These are phyloP conservation scores for Golubevia sp. DNA, from an alignment of 1,284 basidiomycete genomes.

Conservation along the genomic window DNA sequence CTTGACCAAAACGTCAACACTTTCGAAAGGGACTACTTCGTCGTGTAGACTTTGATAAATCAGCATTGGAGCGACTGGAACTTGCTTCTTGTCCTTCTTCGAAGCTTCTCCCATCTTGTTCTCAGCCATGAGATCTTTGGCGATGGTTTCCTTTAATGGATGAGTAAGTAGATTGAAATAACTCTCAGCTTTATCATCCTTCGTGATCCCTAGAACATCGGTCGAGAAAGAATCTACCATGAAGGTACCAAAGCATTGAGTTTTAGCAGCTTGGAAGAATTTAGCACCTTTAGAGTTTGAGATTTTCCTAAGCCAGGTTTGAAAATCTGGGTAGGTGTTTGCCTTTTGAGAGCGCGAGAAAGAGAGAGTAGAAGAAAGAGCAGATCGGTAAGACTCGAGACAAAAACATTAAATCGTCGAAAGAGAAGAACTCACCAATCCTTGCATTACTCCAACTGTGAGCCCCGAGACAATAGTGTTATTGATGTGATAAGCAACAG, in stretches of 20 bases:
- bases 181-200: not conserved
- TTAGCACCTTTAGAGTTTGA: conserved; percentile 22
- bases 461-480: conserved; percentile 29
- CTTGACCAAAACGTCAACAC: conserved; percentile 23
- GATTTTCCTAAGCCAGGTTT: conserved; percentile 27
- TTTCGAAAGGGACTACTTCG: conserved; percentile 38
- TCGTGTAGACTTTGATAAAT: conserved; percentile 43
- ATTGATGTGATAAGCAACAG: conserved; percentile 23
- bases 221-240: conserved; percentile 15
- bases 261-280: conserved; percentile 13
- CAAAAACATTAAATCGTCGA: not conserved
- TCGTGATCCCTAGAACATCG: not conserved
- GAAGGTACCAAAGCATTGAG: conserved; percentile 22
- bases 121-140: conserved; percentile 15
- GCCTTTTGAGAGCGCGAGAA: too few relatives aligned
- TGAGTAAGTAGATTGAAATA: conserved; percentile 20
- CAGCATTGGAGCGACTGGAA: conserved; percentile 28
- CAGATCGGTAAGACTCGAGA: too few relatives aligned
- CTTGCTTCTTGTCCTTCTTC: conserved; percentile 1
- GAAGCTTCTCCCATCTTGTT: conserved; percentile 23
- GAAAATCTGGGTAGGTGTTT: conserved; percentile 29
- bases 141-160: conserved; percentile 8
- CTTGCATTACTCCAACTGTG: conserved; percentile 33
- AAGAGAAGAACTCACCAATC: conserved; percentile 12
- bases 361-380: too few relatives aligned